Conservation (phyloP, 306 rosid species). For the Pyrus communis region DNA sequence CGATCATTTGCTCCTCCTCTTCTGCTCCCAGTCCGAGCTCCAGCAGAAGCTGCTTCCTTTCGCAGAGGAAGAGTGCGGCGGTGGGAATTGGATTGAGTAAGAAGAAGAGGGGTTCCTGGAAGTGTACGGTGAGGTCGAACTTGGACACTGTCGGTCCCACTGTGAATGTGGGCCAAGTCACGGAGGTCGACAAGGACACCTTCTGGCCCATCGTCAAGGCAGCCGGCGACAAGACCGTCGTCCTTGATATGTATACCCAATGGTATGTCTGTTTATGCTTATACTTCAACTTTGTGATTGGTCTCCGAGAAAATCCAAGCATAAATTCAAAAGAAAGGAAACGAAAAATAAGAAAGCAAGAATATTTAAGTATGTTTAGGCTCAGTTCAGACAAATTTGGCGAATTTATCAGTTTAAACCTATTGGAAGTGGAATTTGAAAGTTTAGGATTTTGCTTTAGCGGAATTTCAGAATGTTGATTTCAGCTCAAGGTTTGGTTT, state of each 20-base stretch:
- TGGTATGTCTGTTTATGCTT: slow-evolving; percentile 34
- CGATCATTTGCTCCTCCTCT: slow-evolving; percentile 9
- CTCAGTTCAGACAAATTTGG: neutral
- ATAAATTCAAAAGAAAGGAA: neutral
- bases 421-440: neutral
- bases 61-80: slow-evolving; percentile 12
- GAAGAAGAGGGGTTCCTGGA: slow-evolving; percentile 1
- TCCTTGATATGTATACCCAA: slow-evolving; percentile 96
- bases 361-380: neutral
- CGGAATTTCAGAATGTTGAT: neutral
- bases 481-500: neutral
- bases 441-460: neutral
- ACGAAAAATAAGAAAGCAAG: neutral
- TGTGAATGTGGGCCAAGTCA: slow-evolving; percentile 57
- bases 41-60: slow-evolving; percentile 7
- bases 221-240: slow-evolving; percentile 84
- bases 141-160: slow-evolving; percentile 64
- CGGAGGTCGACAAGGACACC: slow-evolving; percentile 82
- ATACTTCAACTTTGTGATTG: neutral
- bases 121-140: slow-evolving; percentile 43
- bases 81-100: slow-evolving; percentile 13
- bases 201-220: slow-evolving; percentile 97
- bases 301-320: neutral
- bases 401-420: neutral
- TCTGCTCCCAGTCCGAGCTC: neutral